These are phyloP conservation scores for Marchantia polymorpha DNA, from an alignment of 225 moss, liverwort and hornwort genomes.

Conservation along the genomic window DNA sequence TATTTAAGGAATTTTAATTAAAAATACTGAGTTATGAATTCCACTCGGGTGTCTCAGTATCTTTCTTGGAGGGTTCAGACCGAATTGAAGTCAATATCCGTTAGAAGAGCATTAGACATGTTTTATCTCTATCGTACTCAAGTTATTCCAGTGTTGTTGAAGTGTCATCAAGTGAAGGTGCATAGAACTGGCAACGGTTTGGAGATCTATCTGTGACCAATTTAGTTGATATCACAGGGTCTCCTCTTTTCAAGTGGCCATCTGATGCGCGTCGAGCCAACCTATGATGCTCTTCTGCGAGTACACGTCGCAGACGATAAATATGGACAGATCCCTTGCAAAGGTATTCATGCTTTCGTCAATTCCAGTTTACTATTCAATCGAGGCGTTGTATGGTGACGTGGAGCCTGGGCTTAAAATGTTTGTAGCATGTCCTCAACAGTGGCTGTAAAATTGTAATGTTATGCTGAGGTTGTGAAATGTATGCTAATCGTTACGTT, in stretches of 20 bases:
- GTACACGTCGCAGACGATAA: slow-evolving; percentile 13
- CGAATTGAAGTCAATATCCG: too few species aligned
- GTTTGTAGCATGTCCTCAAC: too few species aligned
- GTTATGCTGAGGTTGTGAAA: neutral
- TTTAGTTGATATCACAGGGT: slow-evolving; percentile 13
- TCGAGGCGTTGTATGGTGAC: neutral
- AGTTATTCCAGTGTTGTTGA: too few species aligned
- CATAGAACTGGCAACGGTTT: neutral
- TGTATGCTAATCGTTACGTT: neutral
- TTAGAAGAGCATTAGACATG: too few species aligned
- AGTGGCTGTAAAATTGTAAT: neutral
- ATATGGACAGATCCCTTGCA: slow-evolving; percentile 28
- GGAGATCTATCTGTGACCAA: neutral
- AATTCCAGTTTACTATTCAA: neutral
- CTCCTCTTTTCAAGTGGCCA: slow-evolving; percentile 27
- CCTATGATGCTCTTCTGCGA: slow-evolving; percentile 31
- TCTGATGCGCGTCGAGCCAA: slow-evolving; percentile 21
- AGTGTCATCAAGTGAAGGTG: too few species aligned
- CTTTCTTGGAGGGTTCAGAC: too few species aligned
- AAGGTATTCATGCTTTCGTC: slow-evolving; percentile 2
- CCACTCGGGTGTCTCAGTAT: too few species aligned
- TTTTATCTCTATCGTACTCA: too few species aligned
- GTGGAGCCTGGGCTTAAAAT: too few species aligned
- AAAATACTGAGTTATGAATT: too few species aligned
- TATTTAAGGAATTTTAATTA: too few species aligned